These are phyloP conservation scores for Globisporangium okanoganense DNA, from an alignment of 352 stramenopile species.

Conservation along the genomic window DNA sequence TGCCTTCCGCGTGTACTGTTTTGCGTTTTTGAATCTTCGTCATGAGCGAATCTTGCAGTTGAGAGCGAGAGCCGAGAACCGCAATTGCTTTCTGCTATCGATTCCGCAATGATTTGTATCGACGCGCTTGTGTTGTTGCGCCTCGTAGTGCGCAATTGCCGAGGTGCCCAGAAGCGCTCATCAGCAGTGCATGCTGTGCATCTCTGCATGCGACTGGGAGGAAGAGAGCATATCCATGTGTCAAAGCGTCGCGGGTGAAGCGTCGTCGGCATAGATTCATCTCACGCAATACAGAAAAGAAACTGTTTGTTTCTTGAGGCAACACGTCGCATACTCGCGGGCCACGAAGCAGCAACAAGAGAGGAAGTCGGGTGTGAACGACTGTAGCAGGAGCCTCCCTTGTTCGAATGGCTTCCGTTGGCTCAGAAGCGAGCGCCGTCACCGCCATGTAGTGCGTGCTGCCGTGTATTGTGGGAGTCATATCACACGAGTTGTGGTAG, in stretches of 20 bases:
- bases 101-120: neutral
- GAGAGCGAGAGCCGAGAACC: neutral
- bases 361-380: neutral
- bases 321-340: slow-evolving; percentile 4
- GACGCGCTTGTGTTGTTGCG: neutral
- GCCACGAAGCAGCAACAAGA: neutral
- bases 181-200: neutral
- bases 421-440: neutral
- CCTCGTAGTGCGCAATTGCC: too few species aligned
- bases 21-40: slow-evolving; percentile 7
- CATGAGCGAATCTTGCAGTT: slow-evolving; percentile 3
- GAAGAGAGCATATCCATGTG: neutral
- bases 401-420: neutral
- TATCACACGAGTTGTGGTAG: neutral
- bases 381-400: neutral
- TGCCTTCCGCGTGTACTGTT: neutral
- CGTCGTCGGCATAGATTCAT: neutral
- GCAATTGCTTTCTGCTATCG: neutral
- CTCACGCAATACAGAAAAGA: neutral
- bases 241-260: slow-evolving; percentile 2
- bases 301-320: neutral
- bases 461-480: neutral
- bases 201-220: neutral
- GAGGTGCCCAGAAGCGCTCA: neutral
- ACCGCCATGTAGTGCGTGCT: neutral